Base-by-base conservation (phyloP, 306 rosid species). In the Cucurbita maxima region DNA sequence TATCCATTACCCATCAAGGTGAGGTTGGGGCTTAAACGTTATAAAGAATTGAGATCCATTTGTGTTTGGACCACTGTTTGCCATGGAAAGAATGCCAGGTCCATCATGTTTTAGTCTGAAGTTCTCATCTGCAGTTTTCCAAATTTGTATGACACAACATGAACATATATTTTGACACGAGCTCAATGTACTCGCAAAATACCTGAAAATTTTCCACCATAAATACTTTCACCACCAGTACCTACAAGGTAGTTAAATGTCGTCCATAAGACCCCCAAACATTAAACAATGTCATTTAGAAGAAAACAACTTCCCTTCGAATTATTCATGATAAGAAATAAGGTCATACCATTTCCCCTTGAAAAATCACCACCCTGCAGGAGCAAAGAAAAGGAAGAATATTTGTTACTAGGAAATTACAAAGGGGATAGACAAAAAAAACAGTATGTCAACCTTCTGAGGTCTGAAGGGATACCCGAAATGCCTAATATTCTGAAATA, bases 21-120 rank as follows among this genome's bases (percentile, higher is more conserved):
- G 97, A 71, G 90, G 91, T 72, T 88, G 95, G 71, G 83, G 89
- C 89, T 87, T 91, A 84, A 95, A 95, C 60, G 77, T 84, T 60
- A 95, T 85, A 83, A 95, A 95, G 84, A 95, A 95, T 81, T 95
- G 99, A 53, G 99, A 91, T 59, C 97, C 99, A 82, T 95, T 95
- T 76, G 97, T 89, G 84, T 95, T 87, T 71, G 92, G 95, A 44
- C 99, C 97, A 50, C 89, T 81, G 84, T 95, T 95, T 76, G 99
- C 99, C 99, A 95, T 91, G 58, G 97, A 95, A 76, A 95, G 91
- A 76, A 91, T 12, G 64, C 99, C 99, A 38, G 92, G 90, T 74
- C 85, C 91, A 81, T 89, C 96, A 81, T 95, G 99, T 81, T 81
- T 81, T 69, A 88, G 79, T 74, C 56, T 85, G 80, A 95, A 88